Evolutionary conservation across 2,329 filamentous ascomycete species (phyloP).

Genomic region (Ceratocystis cubensis): DNA sequence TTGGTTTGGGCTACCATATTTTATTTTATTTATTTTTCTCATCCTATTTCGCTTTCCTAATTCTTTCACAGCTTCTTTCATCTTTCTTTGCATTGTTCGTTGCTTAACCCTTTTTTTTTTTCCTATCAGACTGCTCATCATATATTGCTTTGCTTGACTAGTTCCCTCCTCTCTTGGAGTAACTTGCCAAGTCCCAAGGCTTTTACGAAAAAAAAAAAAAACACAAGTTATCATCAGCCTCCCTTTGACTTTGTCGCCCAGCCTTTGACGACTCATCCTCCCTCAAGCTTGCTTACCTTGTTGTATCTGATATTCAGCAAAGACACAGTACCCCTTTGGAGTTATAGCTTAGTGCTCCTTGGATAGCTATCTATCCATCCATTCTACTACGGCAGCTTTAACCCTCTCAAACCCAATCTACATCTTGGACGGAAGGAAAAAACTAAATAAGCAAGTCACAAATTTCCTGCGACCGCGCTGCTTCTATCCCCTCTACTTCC

Average conservation of each 20-base stretch:
- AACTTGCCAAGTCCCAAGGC: not conserved
- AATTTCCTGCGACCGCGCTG: not conserved
- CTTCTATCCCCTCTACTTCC: not conserved
- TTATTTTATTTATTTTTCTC: not conserved
- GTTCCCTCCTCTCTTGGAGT: not conserved
- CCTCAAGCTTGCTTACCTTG: not conserved
- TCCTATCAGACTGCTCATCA: not conserved
- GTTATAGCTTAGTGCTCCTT: not conserved
- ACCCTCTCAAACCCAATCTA: not conserved
- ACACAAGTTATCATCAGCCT: not conserved
- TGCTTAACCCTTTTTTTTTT: not conserved
- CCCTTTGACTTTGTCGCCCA: not conserved
- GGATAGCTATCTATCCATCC: not conserved
- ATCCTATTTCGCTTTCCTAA: not conserved
- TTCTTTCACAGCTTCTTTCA: conserved; percentile 9
- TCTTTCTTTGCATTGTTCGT: not conserved
- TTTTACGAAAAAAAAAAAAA: not conserved
- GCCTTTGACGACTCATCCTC: not conserved
- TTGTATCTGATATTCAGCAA: not conserved
- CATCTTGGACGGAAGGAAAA: not conserved
- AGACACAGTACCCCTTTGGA: not conserved
- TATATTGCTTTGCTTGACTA: not conserved
- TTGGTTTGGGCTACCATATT: not conserved
- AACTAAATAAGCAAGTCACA: not conserved
- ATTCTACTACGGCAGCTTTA: not conserved